Percentiles rank a stretch among this genome's conserved stretches.
These are phyloP conservation scores for Fraxinus baroniana DNA, from an alignment of 305 asterid genomes.

Conservation along the genomic window DNA sequence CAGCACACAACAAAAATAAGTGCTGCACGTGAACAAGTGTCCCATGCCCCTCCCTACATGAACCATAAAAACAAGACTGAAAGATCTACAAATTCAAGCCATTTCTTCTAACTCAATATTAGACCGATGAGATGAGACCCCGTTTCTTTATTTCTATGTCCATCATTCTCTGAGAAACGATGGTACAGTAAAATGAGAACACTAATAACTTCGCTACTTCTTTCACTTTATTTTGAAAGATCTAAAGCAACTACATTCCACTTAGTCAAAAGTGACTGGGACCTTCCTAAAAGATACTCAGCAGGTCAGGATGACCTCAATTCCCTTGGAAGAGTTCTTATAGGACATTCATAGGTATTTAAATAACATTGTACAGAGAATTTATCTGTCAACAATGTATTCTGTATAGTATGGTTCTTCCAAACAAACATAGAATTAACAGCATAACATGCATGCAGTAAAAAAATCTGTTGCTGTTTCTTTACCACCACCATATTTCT, in stretches of 20 bases:
- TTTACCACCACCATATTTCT: not conserved
- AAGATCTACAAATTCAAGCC: not conserved
- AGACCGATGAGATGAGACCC: too few relatives aligned
- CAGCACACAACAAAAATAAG: not conserved
- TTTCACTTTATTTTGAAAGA: too few relatives aligned
- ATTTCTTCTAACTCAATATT: too few relatives aligned
- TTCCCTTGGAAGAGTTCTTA: not conserved
- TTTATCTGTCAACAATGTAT: not conserved
- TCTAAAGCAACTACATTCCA: too few relatives aligned
- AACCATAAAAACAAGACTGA: not conserved
- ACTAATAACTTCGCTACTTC: too few relatives aligned
- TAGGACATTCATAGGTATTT: not conserved
- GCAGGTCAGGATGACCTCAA: too few relatives aligned
- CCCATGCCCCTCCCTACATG: conserved; percentile 36
- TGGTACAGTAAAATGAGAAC: too few relatives aligned
- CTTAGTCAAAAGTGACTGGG: too few relatives aligned
- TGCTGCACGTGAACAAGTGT: not conserved
- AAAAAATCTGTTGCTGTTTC: not conserved
- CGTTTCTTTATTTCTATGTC: too few relatives aligned
- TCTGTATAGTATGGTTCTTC: not conserved
- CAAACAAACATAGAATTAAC: not conserved
- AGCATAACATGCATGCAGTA: not conserved
- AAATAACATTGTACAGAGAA: not conserved
- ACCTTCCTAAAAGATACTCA: too few relatives aligned
- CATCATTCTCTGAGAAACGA: too few relatives aligned